Base-by-base conservation (phyloP, 768 basidiomycete genomes). In the Trichaptum fuscoviolaceum region DNA sequence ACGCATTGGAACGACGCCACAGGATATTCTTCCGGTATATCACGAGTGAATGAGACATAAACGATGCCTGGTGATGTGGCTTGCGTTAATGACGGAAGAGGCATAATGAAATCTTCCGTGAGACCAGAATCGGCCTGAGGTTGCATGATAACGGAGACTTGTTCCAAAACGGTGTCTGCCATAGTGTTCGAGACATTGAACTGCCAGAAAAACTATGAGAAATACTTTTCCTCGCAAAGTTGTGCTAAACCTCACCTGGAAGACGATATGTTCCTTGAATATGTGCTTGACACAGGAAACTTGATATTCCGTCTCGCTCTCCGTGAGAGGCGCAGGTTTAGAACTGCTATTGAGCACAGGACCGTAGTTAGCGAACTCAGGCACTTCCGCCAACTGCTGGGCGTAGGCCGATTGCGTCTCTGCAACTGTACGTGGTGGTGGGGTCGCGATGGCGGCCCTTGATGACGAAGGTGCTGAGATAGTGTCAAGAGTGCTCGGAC, bases 111-210 rank as follows among this genome's bases (percentile, higher is more conserved):
- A 73, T 98, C 95, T 80, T 98, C 96, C 52, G 87, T 88, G 70
- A 99, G 77, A 0, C 87, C 89, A 25, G 81, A 77, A 24, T 93
- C 93, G 57, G 87, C 85, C 63, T 89, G 85, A 7, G 93, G 87
- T 70, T 89, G 86, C 95, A 99, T 96, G 73, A 96, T 84, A 35
- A 99, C 92, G 27, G 95, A 92, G 34, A 96, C 93, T 70, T 95
- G 87, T 76, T 99, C 97, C 69, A 99, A 81, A 9, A 99, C 90
- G 10, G 96, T 96, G 74, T 98, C 96, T 5, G 94, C 91, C 65
- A 99, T 83, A 23, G 97, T 99, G 77, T 99, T 99, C 67, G 94
- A 93, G 57, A 99, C 87, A 78, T 99, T 99, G 84, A 95, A 99
- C 93, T 99, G 66, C 15, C 60, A 36, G 58, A 59, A 1, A n/a